These are phyloP conservation scores for Mentha longifolia DNA, from an alignment of 257 asterid genomes.

Conservation along the genomic window DNA sequence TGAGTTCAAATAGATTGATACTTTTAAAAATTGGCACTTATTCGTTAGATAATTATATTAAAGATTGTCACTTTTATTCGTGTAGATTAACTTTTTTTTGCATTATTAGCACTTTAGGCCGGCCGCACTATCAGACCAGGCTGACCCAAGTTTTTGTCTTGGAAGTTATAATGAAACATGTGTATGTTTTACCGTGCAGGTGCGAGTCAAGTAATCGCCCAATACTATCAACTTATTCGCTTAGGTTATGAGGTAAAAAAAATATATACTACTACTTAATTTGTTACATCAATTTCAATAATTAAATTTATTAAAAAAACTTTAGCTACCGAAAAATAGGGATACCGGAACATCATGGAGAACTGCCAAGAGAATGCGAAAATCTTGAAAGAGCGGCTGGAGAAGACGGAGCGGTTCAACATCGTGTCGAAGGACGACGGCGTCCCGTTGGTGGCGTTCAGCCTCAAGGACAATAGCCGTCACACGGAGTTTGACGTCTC, in stretches of 20 bases:
- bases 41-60: too few species aligned
- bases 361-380: slow-evolving; percentile 71
- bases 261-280: neutral
- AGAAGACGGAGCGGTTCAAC: slow-evolving; percentile 55
- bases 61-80: too few species aligned
- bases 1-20: too few species aligned
- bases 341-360: slow-evolving; percentile 71
- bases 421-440: slow-evolving; percentile 73
- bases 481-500: slow-evolving; percentile 84
- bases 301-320: too few species aligned
- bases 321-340: slow-evolving; percentile 34
- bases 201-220: slow-evolving; percentile 40
- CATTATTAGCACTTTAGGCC: too few species aligned
- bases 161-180: too few species aligned
- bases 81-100: too few species aligned
- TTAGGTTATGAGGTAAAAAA: slow-evolving; percentile 64
- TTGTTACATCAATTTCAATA: too few species aligned
- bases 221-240: slow-evolving; percentile 79
- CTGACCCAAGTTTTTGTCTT: too few species aligned
- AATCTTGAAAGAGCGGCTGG: slow-evolving; percentile 60
- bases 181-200: slow-evolving; percentile 40
- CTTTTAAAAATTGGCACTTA: too few species aligned
- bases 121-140: too few species aligned
- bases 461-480: slow-evolving; percentile 64
- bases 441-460: slow-evolving; percentile 77